phyloP scores from a whole-genome alignment of 179 eudicot species.

The Beta macrorhiza region DNA sequence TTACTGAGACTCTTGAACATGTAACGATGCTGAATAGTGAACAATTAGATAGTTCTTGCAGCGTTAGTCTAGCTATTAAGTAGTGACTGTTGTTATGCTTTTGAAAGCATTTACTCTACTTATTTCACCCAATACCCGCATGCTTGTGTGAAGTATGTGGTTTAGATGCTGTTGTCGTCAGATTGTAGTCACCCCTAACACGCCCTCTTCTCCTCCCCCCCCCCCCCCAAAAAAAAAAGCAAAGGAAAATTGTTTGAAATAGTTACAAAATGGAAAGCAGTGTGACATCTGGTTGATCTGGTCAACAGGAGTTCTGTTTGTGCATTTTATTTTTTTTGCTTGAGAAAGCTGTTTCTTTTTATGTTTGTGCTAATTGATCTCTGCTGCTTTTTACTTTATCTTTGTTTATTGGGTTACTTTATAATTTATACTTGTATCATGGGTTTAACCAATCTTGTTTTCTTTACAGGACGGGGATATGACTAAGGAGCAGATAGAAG shows the following conservation, averaged over 20 bases:
- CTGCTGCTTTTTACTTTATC: not conserved
- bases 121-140: not conserved
- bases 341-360: not conserved
- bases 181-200: not conserved
- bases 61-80: not conserved
- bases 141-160: not conserved
- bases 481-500: constrained; percentile 92
- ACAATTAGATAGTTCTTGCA: not conserved
- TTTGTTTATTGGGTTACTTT: not conserved
- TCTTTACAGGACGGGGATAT: constrained; percentile 72
- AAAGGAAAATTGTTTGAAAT: not conserved
- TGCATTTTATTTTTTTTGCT: not conserved
- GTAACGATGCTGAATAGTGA: not conserved
- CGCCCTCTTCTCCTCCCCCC: not conserved
- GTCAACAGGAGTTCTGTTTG: not conserved
- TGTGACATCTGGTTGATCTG: not conserved
- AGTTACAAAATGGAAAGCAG: not conserved
- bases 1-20: not conserved
- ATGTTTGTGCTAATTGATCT: not conserved
- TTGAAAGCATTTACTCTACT: not conserved
- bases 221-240: not conserved
- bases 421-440: not conserved
- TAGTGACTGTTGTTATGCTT: not conserved
- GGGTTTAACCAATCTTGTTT: not conserved
- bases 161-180: not conserved